Percentiles rank a stretch among this genome's conserved stretches.
Evolutionary conservation across 1,284 basidiomycete genomes (phyloP).

Genomic region (Ceratobasidium sp.): DNA sequence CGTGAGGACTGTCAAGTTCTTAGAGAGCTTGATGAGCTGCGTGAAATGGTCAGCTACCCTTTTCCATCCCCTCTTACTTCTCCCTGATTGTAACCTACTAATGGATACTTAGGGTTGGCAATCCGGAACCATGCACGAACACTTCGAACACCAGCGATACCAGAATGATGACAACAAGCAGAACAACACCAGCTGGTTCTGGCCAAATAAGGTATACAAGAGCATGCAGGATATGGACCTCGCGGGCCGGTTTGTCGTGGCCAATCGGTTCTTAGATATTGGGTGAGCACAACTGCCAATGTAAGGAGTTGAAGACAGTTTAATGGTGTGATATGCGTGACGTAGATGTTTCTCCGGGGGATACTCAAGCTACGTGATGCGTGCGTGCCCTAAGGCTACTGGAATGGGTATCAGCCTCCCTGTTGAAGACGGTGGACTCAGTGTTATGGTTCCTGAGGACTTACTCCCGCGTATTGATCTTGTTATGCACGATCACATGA

Average conservation of each 20-base stretch:
- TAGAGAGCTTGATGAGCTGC: background rate
- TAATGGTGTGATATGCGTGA: background rate
- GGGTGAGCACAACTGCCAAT: constrained; percentile 23
- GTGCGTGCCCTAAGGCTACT: background rate
- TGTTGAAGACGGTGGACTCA: constrained; percentile 39
- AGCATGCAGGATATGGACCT: constrained; percentile 24
- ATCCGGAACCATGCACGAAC: background rate
- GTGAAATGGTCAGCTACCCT: background rate
- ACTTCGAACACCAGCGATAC: constrained; percentile 15
- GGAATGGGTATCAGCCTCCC: constrained; percentile 43
- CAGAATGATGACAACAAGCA: constrained; percentile 12
- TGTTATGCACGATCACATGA: constrained; percentile 7
- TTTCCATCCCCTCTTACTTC: no score
- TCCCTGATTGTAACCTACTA: background rate
- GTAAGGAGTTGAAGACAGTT: background rate
- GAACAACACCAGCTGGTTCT: background rate
- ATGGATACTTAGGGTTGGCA: background rate
- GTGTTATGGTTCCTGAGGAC: constrained; percentile 1
- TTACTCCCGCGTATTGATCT: background rate
- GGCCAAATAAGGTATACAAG: constrained; percentile 11
- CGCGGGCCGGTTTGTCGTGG: background rate
- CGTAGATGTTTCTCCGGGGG: constrained; percentile 43
- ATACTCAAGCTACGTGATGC: constrained; percentile 14
- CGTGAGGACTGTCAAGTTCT: constrained; percentile 14
- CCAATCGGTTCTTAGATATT: constrained; percentile 41